Evolutionary conservation across 2,329 filamentous ascomycete species (phyloP).

Genomic region (Monilinia polystroma): DNA sequence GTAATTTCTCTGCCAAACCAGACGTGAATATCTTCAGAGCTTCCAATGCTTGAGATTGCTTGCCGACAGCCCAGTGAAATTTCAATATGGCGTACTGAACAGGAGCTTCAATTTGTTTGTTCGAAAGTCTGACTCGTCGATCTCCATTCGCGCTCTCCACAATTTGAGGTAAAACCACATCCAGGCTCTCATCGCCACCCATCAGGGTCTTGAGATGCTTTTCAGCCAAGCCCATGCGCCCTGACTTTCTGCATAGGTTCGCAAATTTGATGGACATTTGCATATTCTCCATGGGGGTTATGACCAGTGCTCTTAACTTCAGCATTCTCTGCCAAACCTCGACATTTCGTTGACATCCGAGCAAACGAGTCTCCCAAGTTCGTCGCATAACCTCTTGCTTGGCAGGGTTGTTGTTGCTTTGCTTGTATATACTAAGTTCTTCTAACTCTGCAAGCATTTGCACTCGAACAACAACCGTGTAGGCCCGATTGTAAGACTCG

Average conservation of each 20-base stretch:
- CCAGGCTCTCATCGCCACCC: slow-evolving; percentile 63
- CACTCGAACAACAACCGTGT: slow-evolving; percentile 95
- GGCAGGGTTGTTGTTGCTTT: slow-evolving; percentile 72
- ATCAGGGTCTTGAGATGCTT: slow-evolving; percentile 93
- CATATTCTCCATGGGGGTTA: slow-evolving; percentile 88
- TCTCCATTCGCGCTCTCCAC: slow-evolving; percentile 37
- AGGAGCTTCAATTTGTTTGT: slow-evolving; percentile 54
- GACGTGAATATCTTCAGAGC: slow-evolving; percentile 60
- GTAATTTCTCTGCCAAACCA: slow-evolving; percentile 50
- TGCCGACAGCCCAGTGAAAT: slow-evolving; percentile 88
- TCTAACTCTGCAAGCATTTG: slow-evolving; percentile 99
- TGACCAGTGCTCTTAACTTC: slow-evolving; percentile 87
- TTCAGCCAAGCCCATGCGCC: slow-evolving; percentile 89
- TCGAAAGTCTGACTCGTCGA: slow-evolving; percentile 25
- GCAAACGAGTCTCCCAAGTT: slow-evolving; percentile 93
- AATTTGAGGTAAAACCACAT: slow-evolving; percentile 55
- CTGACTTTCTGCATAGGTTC: slow-evolving; percentile 95
- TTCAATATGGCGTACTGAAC: slow-evolving; percentile 97
- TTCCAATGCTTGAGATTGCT: slow-evolving; percentile 59
- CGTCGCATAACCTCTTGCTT: slow-evolving; percentile 88
- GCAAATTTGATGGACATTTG: slow-evolving; percentile 99
- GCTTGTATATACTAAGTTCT: slow-evolving; percentile 97
- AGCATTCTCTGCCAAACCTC: slow-evolving; percentile 99
- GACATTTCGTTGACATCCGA: slow-evolving; percentile 93
- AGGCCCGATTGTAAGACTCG: slow-evolving; percentile 96